Conservation (phyloP, 495 filamentous ascomycete species). For the Annulohypoxylon stygium region DNA sequence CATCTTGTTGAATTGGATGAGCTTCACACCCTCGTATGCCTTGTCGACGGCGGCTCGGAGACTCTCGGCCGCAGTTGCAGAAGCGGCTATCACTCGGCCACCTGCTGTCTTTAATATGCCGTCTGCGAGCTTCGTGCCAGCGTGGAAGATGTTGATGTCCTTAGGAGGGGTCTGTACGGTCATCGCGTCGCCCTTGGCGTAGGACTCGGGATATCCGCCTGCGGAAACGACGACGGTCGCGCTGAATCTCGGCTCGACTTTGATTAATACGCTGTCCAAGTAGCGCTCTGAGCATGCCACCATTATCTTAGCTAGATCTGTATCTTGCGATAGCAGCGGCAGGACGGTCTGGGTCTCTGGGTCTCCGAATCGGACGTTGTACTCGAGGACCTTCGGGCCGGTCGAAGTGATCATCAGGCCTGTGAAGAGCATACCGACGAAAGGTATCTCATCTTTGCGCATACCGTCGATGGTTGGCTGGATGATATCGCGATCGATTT, state of each 20-base stretch:
- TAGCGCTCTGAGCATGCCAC: slow-evolving; percentile 82
- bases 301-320: slow-evolving; percentile 92
- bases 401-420: slow-evolving; percentile 93
- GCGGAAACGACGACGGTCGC: slow-evolving; percentile 94
- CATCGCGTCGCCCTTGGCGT: slow-evolving; percentile 85
- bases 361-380: slow-evolving; percentile 97
- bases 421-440: slow-evolving; percentile 91
- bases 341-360: slow-evolving; percentile 96
- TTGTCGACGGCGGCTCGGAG: slow-evolving; percentile 84
- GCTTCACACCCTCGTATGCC: slow-evolving; percentile 82
- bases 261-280: slow-evolving; percentile 77
- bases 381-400: slow-evolving; percentile 92
- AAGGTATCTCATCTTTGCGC: slow-evolving; percentile 81
- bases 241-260: slow-evolving; percentile 75
- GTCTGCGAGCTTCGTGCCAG: slow-evolving; percentile 78
- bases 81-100: slow-evolving; percentile 91
- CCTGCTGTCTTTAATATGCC: slow-evolving; percentile 79
- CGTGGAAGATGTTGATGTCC: slow-evolving; percentile 87
- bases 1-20: slow-evolving; percentile 90
- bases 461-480: slow-evolving; percentile 92
- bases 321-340: slow-evolving; percentile 80
- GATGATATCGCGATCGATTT: slow-evolving; percentile 84
- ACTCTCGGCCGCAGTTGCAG: slow-evolving; percentile 74
- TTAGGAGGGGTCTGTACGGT: slow-evolving; percentile 57
- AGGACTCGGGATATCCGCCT: slow-evolving; percentile 92